Evolutionary conservation across 441 rosid genomes (phyloP), one percentile per base, ranked within the genome.

Genomic region (Erysimum cheiri): DNA sequence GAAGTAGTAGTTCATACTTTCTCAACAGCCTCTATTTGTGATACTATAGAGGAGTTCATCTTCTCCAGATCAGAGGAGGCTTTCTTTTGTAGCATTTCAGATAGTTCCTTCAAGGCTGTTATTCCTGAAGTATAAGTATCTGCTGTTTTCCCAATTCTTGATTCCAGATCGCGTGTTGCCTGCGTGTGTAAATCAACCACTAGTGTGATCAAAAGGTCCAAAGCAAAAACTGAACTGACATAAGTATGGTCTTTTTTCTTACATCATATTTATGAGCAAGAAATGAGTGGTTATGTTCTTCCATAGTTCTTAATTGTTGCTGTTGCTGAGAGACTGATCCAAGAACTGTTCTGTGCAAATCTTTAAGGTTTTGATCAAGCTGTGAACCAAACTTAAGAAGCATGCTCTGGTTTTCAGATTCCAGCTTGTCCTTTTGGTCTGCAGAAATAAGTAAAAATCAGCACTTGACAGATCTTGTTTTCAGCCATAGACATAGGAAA

Each of bases 321-420:
- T 88, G 95, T 76, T 91, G 98, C 74, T 89, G 90, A 82, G 88
- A 85, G 77, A 91, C 84, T 58, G 93, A 91, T n/a, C 91, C 88
- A 17, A 94, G 72, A 49, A 91, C 82, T 67, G 82, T 83, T 69
- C 79, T 86, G 74, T 88, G 96, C 80, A 91, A 57, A 67, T 81
- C 83, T 73, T 84, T 87, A 67, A 93, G 81, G 71, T 81, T 82
- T 61, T 83, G 89, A 62, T 88, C 96, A 50, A 93, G 93, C 78
- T 87, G 90, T 65, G 96, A 94, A 73, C 98, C 98, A 77, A 89
- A 91, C 33, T 75, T 77, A 78, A 91, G 74, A 78, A 94, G 83
- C 75, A 74, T 71, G 74, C 77, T 85, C 52, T 77, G 89, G 70
- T 94, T 89, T 69, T 88, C 91, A 6, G 85, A 81, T 85, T 89